Evolutionary conservation across 805 yeast species (phyloP).

Genomic region (Debaryomyces prosopidis): DNA sequence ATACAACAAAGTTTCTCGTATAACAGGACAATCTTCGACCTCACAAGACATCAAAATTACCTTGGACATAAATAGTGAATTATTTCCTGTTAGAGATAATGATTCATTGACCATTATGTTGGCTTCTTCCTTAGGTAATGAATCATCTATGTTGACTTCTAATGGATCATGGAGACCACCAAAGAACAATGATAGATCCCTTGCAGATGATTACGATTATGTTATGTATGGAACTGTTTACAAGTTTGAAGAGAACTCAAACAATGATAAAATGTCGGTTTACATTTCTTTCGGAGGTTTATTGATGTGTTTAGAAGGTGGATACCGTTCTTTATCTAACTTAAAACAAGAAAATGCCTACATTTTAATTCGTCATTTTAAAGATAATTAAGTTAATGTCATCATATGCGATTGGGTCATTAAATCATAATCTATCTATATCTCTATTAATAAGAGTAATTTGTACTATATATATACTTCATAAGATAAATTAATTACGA

Average conservation of each 20-base stretch:
- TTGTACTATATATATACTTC: neutral
- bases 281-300: conserved; percentile 96
- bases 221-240: conserved; percentile 98
- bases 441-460: neutral
- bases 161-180: conserved; percentile 84
- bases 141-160: conserved; percentile 43
- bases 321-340: conserved; percentile 81
- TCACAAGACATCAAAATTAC: conserved; percentile 78
- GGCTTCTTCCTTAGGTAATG: conserved; percentile 69
- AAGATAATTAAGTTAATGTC: conserved; percentile 24
- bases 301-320: conserved; percentile 91
- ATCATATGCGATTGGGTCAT: neutral
- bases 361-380: conserved; percentile 77
- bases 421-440: neutral
- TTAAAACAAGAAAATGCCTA: conserved; percentile 94
- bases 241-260: conserved; percentile 84
- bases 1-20: conserved; percentile 88
- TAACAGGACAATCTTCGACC: conserved; percentile 84
- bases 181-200: conserved; percentile 74
- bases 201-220: conserved; percentile 96
- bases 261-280: conserved; percentile 73
- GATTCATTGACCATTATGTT: conserved; percentile 84
- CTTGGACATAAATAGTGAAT: conserved; percentile 85
- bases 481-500: neutral
- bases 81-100: conserved; percentile 77